Evolutionary conservation across 2,329 filamentous ascomycete genomes (phyloP).

Genomic region (Scortechinia acanthostroma): DNA sequence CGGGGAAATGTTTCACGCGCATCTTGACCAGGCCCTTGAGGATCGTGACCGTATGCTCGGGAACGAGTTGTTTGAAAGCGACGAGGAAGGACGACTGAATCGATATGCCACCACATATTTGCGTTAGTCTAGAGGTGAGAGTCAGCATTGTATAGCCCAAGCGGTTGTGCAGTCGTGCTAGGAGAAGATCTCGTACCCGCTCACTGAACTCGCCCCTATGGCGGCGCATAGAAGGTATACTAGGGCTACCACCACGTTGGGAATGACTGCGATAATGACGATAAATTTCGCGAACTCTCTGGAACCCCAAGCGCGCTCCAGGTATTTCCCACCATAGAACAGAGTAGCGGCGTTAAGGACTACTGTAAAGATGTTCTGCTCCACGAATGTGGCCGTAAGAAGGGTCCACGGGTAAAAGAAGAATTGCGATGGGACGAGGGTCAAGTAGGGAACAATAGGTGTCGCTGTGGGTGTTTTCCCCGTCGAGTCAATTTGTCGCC

Average conservation of each 20-base stretch:
- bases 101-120: constrained; percentile 57
- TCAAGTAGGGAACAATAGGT: constrained; percentile 45
- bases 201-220: constrained; percentile 26
- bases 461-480: not conserved
- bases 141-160: too few species aligned
- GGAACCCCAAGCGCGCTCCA: constrained; percentile 63
- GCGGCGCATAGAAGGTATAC: constrained; percentile 47
- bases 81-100: constrained; percentile 65
- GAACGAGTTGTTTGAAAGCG: constrained; percentile 65
- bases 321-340: constrained; percentile 62
- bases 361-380: constrained; percentile 61
- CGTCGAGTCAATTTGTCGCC: constrained; percentile 10
- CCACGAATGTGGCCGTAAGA: constrained; percentile 53
- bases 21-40: constrained; percentile 57
- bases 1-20: constrained; percentile 44
- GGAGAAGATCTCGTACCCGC: not conserved
- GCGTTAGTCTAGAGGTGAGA: constrained; percentile 33
- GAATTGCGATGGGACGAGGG: constrained; percentile 48
- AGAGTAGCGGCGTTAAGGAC: constrained; percentile 52
- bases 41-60: constrained; percentile 63
- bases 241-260: constrained; percentile 46
- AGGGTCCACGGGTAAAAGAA: constrained; percentile 61
- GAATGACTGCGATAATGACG: constrained; percentile 47
- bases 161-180: too few species aligned
- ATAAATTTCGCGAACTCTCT: constrained; percentile 61